Evolutionary conservation across 148 eudicot genomes (phyloP).

Genomic region (Chenopodium album): DNA sequence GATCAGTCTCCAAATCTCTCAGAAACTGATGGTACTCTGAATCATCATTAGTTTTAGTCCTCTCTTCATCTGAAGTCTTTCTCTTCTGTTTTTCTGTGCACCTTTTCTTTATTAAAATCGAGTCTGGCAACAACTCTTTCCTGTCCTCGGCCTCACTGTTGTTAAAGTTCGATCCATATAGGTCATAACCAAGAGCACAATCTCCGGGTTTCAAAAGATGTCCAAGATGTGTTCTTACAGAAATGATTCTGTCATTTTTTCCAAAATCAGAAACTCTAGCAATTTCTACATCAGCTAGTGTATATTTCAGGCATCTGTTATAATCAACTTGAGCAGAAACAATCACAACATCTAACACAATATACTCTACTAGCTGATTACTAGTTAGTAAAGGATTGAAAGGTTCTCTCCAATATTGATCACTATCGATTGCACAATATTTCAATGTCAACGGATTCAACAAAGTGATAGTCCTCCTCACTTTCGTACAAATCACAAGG

Average conservation of each 20-base stretch:
- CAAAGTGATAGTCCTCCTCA: conserved; percentile 13
- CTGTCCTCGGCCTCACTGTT: conserved; percentile 54
- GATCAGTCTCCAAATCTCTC: conserved; percentile 7
- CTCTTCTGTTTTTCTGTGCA: conserved; percentile 7
- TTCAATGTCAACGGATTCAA: conserved; percentile 23
- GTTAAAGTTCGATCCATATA: conserved; percentile 48
- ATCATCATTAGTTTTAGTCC: conserved; percentile 3
- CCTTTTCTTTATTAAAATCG: conserved; percentile 52
- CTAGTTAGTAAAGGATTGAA: conserved; percentile 18
- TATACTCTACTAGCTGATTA: conserved; percentile 15
- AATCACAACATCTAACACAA: conserved; percentile 16
- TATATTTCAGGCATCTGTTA: conserved; percentile 13
- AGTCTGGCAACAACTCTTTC: conserved; percentile 48
- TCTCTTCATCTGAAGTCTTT: background rate
- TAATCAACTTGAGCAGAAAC: conserved; percentile 8
- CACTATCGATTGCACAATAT: background rate
- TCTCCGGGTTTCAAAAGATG: conserved; percentile 53
- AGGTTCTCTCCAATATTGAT: conserved; percentile 27
- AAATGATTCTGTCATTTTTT: conserved; percentile 15
- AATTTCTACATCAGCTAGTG: conserved; percentile 21
- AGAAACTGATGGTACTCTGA: conserved; percentile 16
- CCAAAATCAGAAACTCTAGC: conserved; percentile 28
- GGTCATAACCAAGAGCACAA: conserved; percentile 65
- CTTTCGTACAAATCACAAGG: conserved; percentile 14
- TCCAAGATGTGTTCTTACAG: conserved; percentile 50